A percentile compares a stretch with the other conserved stretches of the same genome.
Evolutionary conservation across 176 grass and related monocot genomes (phyloP).

Genomic region (Triticum timopheevii): DNA sequence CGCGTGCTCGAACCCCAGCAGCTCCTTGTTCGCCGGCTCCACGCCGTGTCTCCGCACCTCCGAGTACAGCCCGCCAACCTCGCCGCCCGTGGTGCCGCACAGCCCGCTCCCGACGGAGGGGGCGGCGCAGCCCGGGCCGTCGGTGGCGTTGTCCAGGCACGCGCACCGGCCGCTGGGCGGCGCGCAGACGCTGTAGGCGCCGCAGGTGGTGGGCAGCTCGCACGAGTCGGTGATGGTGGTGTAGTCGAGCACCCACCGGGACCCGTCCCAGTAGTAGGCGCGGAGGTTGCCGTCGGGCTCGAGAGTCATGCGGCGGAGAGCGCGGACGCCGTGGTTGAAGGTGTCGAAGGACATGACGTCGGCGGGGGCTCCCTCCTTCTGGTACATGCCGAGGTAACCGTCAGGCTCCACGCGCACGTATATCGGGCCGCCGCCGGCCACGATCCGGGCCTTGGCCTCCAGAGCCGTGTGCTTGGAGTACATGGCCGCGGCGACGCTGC

Average conservation of each 20-base stretch:
- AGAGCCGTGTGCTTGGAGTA: slow-evolving; percentile 79
- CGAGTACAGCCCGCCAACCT: slow-evolving; percentile 35
- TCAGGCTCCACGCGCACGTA: slow-evolving; percentile 65
- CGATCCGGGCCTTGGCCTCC: slow-evolving; percentile 65
- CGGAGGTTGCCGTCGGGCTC: slow-evolving; percentile 74
- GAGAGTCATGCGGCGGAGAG: slow-evolving; percentile 74
- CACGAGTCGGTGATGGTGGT: slow-evolving; percentile 67
- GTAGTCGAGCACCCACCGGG: slow-evolving; percentile 63
- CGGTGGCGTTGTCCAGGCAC: slow-evolving; percentile 56
- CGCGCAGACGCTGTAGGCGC: slow-evolving; percentile 60
- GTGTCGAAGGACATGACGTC: slow-evolving; percentile 82
- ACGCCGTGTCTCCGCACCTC: slow-evolving; percentile 56
- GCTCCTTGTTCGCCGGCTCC: slow-evolving; percentile 73
- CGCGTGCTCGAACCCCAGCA: slow-evolving; percentile 38
- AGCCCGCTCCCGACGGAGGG: slow-evolving; percentile 17
- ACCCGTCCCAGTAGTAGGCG: slow-evolving; percentile 73
- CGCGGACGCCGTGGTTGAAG: slow-evolving; percentile 56
- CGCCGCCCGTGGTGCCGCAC: slow-evolving; percentile 29
- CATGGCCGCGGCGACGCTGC: slow-evolving; percentile 36
- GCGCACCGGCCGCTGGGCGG: slow-evolving; percentile 42
- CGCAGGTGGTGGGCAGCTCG: slow-evolving; percentile 67
- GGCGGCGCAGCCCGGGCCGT: slow-evolving; percentile 36
- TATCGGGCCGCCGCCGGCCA: slow-evolving; percentile 40
- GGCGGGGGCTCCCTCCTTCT: slow-evolving; percentile 47
- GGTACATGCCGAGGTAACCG: slow-evolving; percentile 91